Base-by-base conservation (phyloP, 2,329 filamentous ascomycete species). In the Xylogone sp. region DNA sequence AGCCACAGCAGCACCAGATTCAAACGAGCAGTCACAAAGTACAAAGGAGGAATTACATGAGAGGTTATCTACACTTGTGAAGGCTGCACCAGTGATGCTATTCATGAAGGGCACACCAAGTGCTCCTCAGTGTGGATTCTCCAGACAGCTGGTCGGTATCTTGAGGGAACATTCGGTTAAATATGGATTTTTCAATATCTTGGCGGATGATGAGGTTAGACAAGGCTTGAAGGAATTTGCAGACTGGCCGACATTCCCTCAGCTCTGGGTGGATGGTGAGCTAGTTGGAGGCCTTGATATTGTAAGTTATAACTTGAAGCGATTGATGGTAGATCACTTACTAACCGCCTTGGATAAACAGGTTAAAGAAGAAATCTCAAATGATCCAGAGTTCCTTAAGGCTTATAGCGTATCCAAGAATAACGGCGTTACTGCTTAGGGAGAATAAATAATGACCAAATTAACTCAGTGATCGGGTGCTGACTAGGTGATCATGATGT, bases 171-270 rank as follows among this genome's bases (percentile, higher is more conserved):
- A 90, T 66, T 87, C 87, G 46, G 88, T 99, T 54, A 90, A 96
- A 68, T 99, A 97, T 69, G 94, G 94, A 19, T 99, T 99, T 77
- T 99, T 99, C 78, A 97, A 99, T 68, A 99, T 99, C 58, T 73
- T 99, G 62, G 94, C 94, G 57, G 94, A 99, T 68, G 93, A 99
- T 65, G 93, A 97, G 70, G 94, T 99, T 45, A 82, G 94, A 55
- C 93, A 97, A 73, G 94, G 94, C 1, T 74, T 99, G 65, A 99
- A 99, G 79, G 90, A 94, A 72, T 97, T 85, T 69, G 91, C 91
- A n/a, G 94, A 97, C 56, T 99, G 94, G 94, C 94, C 94, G 9
- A 99, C 94, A 0, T 99, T 90, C 71, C 94, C 94, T 19, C 94
- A 99, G 71, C 75, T 99, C 56, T 99, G 93, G 85, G 83, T 96